Evolutionary conservation across 805 yeast genomes (phyloP).

Genomic region (Sugiyamaella mastotermitis): DNA sequence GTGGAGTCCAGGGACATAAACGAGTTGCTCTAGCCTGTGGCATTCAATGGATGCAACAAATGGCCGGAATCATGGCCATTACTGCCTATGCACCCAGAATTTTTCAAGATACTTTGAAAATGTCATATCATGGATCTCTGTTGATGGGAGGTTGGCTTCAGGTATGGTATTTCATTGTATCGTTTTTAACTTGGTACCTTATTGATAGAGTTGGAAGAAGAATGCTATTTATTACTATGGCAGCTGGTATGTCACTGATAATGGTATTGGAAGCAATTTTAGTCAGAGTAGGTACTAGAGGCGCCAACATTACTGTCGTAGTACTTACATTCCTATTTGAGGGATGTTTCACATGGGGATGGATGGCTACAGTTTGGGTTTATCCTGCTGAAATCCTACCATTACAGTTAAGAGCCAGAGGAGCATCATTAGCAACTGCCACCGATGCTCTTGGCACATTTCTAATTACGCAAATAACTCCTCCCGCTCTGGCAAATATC

Average conservation of each 20-base stretch:
- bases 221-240: background rate
- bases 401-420: constrained; percentile 53
- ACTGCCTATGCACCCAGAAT: constrained; percentile 8
- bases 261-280: constrained; percentile 9
- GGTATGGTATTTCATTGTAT: constrained; percentile 3
- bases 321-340: constrained; percentile 36
- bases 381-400: constrained; percentile 61
- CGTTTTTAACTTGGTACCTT: constrained; percentile 5
- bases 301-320: constrained; percentile 4
- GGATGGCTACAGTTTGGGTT: constrained; percentile 53
- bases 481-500: constrained; percentile 37
- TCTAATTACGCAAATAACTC: constrained; percentile 60
- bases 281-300: constrained; percentile 2
- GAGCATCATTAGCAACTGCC: constrained; percentile 7
- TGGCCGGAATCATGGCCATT: constrained; percentile 4
- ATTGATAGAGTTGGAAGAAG: constrained; percentile 7
- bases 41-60: constrained; percentile 5
- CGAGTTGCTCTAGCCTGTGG: constrained; percentile 1
- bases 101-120: constrained; percentile 10
- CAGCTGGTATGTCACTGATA: constrained; percentile 2
- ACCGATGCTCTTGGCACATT: constrained; percentile 35
- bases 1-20: background rate
- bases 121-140: constrained; percentile 7
- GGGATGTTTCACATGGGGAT: constrained; percentile 28
- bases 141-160: constrained; percentile 6